Evolutionary conservation across 2,329 filamentous ascomycete genomes (phyloP), one percentile per base, ranked within the genome.

Genomic region (Colletotrichum echinochloae): DNA sequence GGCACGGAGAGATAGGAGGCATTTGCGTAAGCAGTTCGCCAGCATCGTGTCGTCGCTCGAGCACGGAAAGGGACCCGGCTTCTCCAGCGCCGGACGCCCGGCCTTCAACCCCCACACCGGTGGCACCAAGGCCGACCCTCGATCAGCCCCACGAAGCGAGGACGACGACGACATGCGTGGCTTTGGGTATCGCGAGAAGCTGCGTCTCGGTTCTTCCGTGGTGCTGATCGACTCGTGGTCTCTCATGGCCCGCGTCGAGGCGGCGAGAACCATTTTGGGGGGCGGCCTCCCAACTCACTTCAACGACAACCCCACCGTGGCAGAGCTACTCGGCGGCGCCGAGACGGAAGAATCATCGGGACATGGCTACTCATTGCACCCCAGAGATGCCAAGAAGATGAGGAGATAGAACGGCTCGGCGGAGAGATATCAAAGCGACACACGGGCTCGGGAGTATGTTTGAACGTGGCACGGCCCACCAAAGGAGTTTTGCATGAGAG

Each of bases 11-110:
- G 80, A 84, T 51, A 83, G 86, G 18, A 81, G 83, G 30, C 81
- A 84, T 37, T 78, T 88, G 23, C 84, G 86, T 41, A 80, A 83
- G 35, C 83, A 80, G 26, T 84, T 89, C 44, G 78, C 79, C 54
- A 88, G 86, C 74, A 85, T 88, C 56, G 81, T 87, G 52, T 88
- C 85, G 0, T 88, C 86, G 1, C 80, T 89, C 2, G 86, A 88
- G 75, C 82, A 83, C 3, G 84, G 86, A 49, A 85, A 86, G 49
- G 87, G 87, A 0, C 87, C 87, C 0, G 85, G 82, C 41, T 89
- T 88, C 74, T 87, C 86, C 8, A 86, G 83, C 1, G 85, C 86
- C 1, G 78, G 79, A 9, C 79, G 80, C 65, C 81, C 74, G 76
- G 79, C 76, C 44, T 81, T 66, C 48, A 83, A 85, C 66, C 82